Conservation (phyloP, 805 yeast species). For the Yamadazyma nakazawae region DNA sequence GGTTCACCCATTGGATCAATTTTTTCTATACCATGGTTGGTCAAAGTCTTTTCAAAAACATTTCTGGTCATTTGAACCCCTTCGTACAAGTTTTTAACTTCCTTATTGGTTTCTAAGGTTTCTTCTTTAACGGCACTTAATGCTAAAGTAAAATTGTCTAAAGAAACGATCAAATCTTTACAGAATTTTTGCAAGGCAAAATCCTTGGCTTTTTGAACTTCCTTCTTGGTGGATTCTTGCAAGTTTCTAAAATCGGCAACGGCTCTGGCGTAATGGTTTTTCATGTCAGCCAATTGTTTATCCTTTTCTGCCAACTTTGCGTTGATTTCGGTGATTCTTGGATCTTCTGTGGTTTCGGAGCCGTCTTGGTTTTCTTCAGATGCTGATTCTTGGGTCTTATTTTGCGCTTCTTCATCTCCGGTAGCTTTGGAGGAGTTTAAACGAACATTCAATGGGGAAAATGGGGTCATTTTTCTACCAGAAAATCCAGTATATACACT, state of each 20-base stretch:
- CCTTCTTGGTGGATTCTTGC: slow-evolving; percentile 86
- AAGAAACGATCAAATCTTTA: slow-evolving; percentile 81
- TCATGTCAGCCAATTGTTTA: slow-evolving; percentile 75
- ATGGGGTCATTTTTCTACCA: neutral
- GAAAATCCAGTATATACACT: neutral
- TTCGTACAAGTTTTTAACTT: slow-evolving; percentile 71
- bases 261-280: slow-evolving; percentile 77
- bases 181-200: slow-evolving; percentile 92
- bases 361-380: slow-evolving; percentile 4
- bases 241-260: slow-evolving; percentile 91
- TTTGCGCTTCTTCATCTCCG: slow-evolving; percentile 14
- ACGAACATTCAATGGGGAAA: slow-evolving; percentile 8
- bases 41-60: slow-evolving; percentile 79
- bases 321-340: slow-evolving; percentile 35
- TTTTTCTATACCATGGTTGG: slow-evolving; percentile 75
- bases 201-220: slow-evolving; percentile 81
- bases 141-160: slow-evolving; percentile 89
- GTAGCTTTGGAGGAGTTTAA: slow-evolving; percentile 18
- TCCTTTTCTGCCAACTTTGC: slow-evolving; percentile 57
- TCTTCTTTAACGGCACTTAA: slow-evolving; percentile 67
- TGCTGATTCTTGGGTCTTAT: slow-evolving; percentile 10
- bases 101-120: slow-evolving; percentile 53
- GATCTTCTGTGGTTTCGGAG: slow-evolving; percentile 17
- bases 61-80: slow-evolving; percentile 90
- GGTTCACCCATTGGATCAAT: slow-evolving; percentile 79